Conservation (phyloP, 1,284 basidiomycete genomes). For the Ustilago vetiveriae region DNA sequence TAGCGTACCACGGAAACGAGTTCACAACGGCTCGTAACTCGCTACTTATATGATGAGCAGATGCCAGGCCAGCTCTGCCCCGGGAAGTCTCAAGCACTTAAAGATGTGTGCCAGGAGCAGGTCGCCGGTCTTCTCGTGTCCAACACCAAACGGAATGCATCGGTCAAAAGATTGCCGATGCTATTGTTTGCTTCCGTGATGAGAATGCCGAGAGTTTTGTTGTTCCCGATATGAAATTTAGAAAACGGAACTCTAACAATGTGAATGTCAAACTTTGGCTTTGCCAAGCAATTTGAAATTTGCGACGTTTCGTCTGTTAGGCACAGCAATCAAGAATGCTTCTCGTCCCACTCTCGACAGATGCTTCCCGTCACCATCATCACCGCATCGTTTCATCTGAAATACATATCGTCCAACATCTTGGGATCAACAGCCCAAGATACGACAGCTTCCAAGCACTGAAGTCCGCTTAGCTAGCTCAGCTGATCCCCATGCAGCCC, state of each 20-base stretch:
- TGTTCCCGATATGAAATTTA: background rate
- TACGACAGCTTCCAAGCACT: constrained; percentile 5
- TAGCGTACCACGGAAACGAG: background rate
- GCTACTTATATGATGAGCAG: background rate
- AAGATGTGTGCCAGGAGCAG: background rate
- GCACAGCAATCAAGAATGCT: too few relatives aligned
- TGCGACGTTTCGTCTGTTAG: too few relatives aligned
- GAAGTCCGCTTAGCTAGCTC: constrained; percentile 18
- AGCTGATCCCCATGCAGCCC: constrained; percentile 30
- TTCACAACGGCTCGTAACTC: background rate
- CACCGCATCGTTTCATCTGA: too few relatives aligned
- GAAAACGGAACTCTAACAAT: background rate
- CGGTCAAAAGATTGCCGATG: constrained; percentile 27
- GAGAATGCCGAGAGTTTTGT: constrained; percentile 8
- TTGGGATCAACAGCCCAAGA: constrained; percentile 7
- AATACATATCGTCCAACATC: too few relatives aligned
- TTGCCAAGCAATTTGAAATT: too few relatives aligned
- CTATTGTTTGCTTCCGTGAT: too few relatives aligned
- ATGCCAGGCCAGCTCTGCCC: too few relatives aligned
- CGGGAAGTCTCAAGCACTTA: too few relatives aligned
- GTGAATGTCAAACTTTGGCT: too few relatives aligned
- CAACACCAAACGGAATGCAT: constrained; percentile 2
- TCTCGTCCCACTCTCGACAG: too few relatives aligned
- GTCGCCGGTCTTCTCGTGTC: constrained; percentile 28
- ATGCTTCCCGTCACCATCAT: background rate